Evolutionary conservation across 176 grass and related monocot species (phyloP).

Genomic region (Tuctoria greenei): DNA sequence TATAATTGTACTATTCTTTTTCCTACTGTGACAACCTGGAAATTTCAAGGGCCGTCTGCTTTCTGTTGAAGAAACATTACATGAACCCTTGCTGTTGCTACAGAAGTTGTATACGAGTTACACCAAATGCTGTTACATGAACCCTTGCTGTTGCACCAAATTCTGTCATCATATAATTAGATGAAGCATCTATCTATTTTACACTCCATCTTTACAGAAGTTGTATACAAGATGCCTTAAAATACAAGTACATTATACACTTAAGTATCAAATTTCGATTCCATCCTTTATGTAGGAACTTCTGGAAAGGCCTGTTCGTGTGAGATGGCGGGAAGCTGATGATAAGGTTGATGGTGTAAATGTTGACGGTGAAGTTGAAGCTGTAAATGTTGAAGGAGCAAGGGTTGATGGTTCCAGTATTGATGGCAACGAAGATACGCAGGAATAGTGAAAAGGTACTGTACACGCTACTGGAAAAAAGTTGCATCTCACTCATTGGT

Average conservation of each 20-base stretch:
- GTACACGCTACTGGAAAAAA: conserved; percentile 5
- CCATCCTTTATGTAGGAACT: conserved; percentile 63
- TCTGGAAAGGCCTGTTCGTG: conserved; percentile 66
- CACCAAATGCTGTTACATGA: too few relatives aligned
- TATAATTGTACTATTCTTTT: neutral
- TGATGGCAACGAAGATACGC: conserved; percentile 38
- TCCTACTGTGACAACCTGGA: neutral
- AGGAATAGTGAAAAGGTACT: conserved; percentile 22
- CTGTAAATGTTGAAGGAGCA: conserved; percentile 42
- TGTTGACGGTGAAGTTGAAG: conserved; percentile 37
- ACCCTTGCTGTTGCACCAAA: conserved; percentile 6
- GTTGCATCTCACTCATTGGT: conserved; percentile 5
- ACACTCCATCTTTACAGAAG: neutral
- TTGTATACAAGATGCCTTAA: conserved; percentile 1
- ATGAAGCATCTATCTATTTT: conserved; percentile 18
- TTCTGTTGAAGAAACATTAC: conserved; percentile 7
- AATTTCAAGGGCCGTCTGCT: neutral
- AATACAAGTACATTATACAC: neutral
- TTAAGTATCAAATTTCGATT: conserved; percentile 12
- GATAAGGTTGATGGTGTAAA: conserved; percentile 45
- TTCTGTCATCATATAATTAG: neutral
- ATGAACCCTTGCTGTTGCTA: conserved; percentile 2
- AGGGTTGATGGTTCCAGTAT: conserved; percentile 16
- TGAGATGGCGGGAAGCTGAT: conserved; percentile 57
- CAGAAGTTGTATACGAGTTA: too few relatives aligned